These are phyloP conservation scores for Salix purpurea DNA, from an alignment of 345 rosid species.

Conservation along the genomic window DNA sequence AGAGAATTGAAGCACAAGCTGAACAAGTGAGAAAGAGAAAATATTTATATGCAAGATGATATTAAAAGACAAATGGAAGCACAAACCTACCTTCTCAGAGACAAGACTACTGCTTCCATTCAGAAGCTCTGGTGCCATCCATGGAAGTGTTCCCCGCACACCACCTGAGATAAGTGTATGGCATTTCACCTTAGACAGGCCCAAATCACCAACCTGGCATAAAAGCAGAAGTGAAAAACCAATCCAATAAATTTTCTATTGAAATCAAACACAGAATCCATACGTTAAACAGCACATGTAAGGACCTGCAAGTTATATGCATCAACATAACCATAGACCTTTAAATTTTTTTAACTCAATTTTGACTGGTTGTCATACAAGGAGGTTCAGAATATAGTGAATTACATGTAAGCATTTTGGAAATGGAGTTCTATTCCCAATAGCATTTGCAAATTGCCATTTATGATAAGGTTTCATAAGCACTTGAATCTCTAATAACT, in stretches of 20 bases:
- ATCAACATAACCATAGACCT: background rate
- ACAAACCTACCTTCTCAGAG: constrained; percentile 60
- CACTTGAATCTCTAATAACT: background rate
- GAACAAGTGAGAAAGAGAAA: background rate
- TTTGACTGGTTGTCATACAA: background rate
- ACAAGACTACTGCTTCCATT: constrained; percentile 63
- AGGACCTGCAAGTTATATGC: background rate
- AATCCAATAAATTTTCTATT: background rate
- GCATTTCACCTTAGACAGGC: constrained; percentile 61
- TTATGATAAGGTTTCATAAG: background rate
- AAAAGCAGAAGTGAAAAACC: constrained; percentile 10
- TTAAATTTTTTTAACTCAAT: background rate
- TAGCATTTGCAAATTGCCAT: background rate
- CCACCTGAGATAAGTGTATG: constrained; percentile 65
- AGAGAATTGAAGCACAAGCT: background rate
- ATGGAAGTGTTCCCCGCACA: constrained; percentile 64
- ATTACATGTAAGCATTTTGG: background rate
- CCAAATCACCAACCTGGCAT: constrained; percentile 58
- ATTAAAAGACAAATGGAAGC: background rate
- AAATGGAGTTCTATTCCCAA: background rate
- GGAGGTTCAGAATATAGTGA: background rate
- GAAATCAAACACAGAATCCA: background rate
- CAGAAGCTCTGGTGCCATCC: constrained; percentile 71
- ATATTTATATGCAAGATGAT: background rate
- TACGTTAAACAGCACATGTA: background rate